Percentiles rank a stretch among this genome's conserved stretches.
phyloP scores from a whole-genome alignment of 2,329 filamentous ascomycete genomes.

The Eurotiales sp. region DNA sequence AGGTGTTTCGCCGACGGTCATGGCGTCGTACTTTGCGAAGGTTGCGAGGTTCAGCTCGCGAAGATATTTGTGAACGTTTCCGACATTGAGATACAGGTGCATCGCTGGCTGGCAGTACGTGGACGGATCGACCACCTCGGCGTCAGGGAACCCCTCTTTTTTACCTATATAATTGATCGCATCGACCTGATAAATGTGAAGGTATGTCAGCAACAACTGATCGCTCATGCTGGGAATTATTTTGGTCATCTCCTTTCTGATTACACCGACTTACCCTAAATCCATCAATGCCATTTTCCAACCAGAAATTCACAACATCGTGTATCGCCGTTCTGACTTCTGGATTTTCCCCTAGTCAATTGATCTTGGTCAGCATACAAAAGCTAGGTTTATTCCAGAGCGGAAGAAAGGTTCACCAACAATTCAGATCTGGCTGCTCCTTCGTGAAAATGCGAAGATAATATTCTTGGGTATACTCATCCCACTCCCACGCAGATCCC shows the following conservation, averaged over 20 bases:
- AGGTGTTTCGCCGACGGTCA: constrained; percentile 61
- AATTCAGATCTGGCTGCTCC: constrained; percentile 81
- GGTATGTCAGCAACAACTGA: background rate
- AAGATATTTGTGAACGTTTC: constrained; percentile 56
- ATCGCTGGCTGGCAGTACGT: constrained; percentile 32
- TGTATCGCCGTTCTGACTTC: constrained; percentile 67
- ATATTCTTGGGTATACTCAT: constrained; percentile 67
- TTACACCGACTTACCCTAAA: constrained; percentile 28
- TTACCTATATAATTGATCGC: constrained; percentile 72
- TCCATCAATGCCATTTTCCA: constrained; percentile 66
- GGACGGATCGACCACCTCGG: constrained; percentile 28
- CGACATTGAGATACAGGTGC: constrained; percentile 53
- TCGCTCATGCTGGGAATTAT: too few relatives aligned
- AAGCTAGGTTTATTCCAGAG: too few relatives aligned
- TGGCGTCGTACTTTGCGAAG: constrained; percentile 54
- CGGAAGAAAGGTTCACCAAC: constrained; percentile 25
- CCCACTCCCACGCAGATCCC: constrained; percentile 52
- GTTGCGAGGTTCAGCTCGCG: constrained; percentile 41
- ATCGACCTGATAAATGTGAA: constrained; percentile 56
- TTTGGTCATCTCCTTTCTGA: background rate
- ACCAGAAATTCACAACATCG: constrained; percentile 72
- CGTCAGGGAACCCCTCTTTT: constrained; percentile 50
- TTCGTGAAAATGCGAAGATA: constrained; percentile 72
- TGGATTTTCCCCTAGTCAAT: constrained; percentile 54
- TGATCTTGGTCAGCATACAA: background rate